phyloP scores from a whole-genome alignment of 2,329 filamentous ascomycete species.

The Chlorencoelia australis region DNA sequence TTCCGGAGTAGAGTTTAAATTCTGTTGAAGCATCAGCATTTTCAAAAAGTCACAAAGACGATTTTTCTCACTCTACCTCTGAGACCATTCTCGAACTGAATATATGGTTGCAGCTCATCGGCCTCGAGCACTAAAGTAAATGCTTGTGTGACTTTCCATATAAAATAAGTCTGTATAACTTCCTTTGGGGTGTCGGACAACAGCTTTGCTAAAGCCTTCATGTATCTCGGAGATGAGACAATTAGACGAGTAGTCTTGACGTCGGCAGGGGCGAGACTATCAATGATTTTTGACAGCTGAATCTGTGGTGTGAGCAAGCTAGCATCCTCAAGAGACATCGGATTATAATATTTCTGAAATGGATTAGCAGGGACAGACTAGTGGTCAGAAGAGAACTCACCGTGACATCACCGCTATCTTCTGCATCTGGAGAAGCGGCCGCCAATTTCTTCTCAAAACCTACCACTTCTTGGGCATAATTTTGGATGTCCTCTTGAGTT shows the following conservation, averaged over 20 bases:
- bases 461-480: constrained; percentile 34
- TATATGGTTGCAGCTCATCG: constrained; percentile 48
- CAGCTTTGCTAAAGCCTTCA: constrained; percentile 46
- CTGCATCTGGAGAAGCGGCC: constrained; percentile 44
- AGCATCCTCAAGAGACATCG: constrained; percentile 45
- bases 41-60: constrained; percentile 3
- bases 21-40: constrained; percentile 26
- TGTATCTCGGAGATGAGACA: constrained; percentile 48
- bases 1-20: constrained; percentile 51
- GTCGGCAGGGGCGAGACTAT: constrained; percentile 39
- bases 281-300: constrained; percentile 41
- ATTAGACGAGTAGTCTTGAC: constrained; percentile 45
- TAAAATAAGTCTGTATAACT: constrained; percentile 49
- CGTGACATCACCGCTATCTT: constrained; percentile 51
- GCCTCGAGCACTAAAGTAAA: constrained; percentile 46
- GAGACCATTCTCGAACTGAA: constrained; percentile 49
- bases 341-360: constrained; percentile 53
- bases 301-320: constrained; percentile 46
- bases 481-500: constrained; percentile 7
- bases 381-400: constrained; percentile 22
- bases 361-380: constrained; percentile 9
- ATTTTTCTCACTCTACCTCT: constrained; percentile 38
- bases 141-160: constrained; percentile 51
- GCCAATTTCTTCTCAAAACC: constrained; percentile 53
- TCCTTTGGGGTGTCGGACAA: constrained; percentile 43